Base-by-base conservation (phyloP, 805 yeast species). In the Kluyveromyces aestuarii region DNA sequence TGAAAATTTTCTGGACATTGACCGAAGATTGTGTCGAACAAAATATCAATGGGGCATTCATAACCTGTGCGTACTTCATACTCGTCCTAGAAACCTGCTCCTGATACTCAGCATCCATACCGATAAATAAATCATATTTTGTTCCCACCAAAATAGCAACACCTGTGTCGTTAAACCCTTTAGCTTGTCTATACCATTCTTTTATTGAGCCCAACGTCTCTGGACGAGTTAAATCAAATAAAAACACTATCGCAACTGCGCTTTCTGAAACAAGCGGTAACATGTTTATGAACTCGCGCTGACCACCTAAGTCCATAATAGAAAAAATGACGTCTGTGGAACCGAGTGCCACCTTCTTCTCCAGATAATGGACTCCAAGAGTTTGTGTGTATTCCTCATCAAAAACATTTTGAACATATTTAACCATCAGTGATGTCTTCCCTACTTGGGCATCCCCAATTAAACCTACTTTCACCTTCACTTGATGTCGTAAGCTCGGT, bases 391-490 rank as follows among this genome's bases (percentile, higher is more conserved):
- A 91, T 52, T 84, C 88, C 60, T 87, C 93, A 62, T 89, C 95
- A 64, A 86, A 91, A 35, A 86, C 80, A 48, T 95, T 95, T 61
- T 91, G 96, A n/a, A 91, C 96, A 63, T 90, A 91, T 62, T 91
- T 89, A 21, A 90, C 96, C 98, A 91, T 90, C 50, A 91, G 69
- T 6, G 97, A 87, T 0, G 99, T 91, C 62, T 91, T 91, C 6
- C 99, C 99, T 6, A 90, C 89, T 60, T 88, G 95, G 2, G 96
- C 95, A 66, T 91, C 98, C 6, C 99, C 99, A 45, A 91, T 80
- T 43, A 91, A 77, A 2, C 97, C 98, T 17, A 91, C 89, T 59
- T 91, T 93, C 44, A 91, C 53, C 27, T 59, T 62, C 13, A 61
- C 57, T 19, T 56, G 57, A 38, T 55, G 57, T 45, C 53, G 54